Evolutionary conservation across 768 basidiomycete genomes (phyloP).

Genomic region (Lepiota brunneoincarnata): DNA sequence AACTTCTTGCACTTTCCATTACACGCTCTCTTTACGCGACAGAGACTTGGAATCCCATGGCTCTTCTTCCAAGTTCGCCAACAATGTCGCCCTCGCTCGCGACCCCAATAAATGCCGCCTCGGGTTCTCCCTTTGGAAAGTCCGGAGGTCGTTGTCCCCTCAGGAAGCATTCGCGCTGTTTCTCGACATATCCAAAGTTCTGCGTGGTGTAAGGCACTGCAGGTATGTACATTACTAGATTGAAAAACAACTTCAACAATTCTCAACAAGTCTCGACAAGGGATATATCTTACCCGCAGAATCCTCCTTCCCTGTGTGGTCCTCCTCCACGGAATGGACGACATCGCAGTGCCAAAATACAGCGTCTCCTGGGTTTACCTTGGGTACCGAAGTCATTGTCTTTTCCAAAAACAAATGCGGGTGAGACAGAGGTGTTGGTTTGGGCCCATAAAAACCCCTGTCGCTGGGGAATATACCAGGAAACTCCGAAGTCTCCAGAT

Average conservation of each 20-base stretch:
- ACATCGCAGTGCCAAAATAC: conserved; percentile 77
- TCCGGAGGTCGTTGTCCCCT: conserved; percentile 66
- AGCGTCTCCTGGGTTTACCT: conserved; percentile 72
- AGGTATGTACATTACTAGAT: conserved; percentile 73
- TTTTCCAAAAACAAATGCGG: conserved; percentile 63
- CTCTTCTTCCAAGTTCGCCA: conserved; percentile 25
- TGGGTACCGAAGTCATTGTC: conserved; percentile 70
- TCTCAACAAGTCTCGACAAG: background rate
- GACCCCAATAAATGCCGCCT: conserved; percentile 33
- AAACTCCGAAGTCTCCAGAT: conserved; percentile 46
- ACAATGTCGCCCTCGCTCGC: conserved; percentile 34
- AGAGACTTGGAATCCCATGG: background rate
- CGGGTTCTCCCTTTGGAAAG: conserved; percentile 48
- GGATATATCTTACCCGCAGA: conserved; percentile 44
- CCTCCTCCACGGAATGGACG: conserved; percentile 45
- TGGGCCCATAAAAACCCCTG: conserved; percentile 40
- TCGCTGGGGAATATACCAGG: conserved; percentile 44
- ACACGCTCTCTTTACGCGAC: too few relatives aligned
- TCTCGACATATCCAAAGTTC: conserved; percentile 58
- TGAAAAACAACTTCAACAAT: conserved; percentile 4
- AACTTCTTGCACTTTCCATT: too few relatives aligned
- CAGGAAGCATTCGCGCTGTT: conserved; percentile 63
- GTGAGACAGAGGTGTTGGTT: conserved; percentile 53
- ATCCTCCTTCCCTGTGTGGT: conserved; percentile 52
- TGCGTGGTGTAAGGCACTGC: conserved; percentile 63